Base-by-base conservation (phyloP, 345 rosid species). In the Psidium guajava region DNA sequence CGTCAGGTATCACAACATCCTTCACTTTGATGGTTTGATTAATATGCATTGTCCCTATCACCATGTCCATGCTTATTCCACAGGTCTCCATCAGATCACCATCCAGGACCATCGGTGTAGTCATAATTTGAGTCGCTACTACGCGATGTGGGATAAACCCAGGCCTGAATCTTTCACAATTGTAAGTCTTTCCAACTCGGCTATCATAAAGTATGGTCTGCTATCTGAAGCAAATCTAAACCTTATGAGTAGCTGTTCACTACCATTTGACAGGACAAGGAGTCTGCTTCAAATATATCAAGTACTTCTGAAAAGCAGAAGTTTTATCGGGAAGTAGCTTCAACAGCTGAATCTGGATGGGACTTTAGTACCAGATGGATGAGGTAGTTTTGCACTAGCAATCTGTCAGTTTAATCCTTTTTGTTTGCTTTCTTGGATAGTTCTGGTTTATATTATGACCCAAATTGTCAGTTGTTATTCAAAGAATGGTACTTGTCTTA, bases 291-390 rank as follows among this genome's bases (percentile, higher is more conserved):
- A 16, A 92, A 93, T 82, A 83, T 86, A 47, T 54, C 88, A 47
- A 36, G 47, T 14, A 28, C n/a, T 85, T 86, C 87, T 82, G 94
- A 93, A 90, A 96, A 89, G 88, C 93, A 91, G 83, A 88, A 86
- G 61, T 92, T 98, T 84, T 94, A 93, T 88, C 91, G 94, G 36
- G 93, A 96, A 77, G 0, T 96, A 83, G 99, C 99, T 44, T 91
- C 99, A 1, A 82, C 94, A 83, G 98, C 98, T 89, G 99, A 96
- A 94, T 91, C 98, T 40, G 99, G 99, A 83, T 93, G 94, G 91
- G 99, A 96, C 89, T 98, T 98, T 86, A 93, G 97, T 89, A 88
- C 96, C 36, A 91, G 98, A 89, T 98, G 99, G 99, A 96, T 96
- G 99, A 96, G 98, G 98, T 93, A 84, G 54, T 84, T 25, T 54